Evolutionary conservation across 2,329 filamentous ascomycete species (phyloP), one percentile per base, ranked within the genome.

Genomic region (Claviceps purpurea): DNA sequence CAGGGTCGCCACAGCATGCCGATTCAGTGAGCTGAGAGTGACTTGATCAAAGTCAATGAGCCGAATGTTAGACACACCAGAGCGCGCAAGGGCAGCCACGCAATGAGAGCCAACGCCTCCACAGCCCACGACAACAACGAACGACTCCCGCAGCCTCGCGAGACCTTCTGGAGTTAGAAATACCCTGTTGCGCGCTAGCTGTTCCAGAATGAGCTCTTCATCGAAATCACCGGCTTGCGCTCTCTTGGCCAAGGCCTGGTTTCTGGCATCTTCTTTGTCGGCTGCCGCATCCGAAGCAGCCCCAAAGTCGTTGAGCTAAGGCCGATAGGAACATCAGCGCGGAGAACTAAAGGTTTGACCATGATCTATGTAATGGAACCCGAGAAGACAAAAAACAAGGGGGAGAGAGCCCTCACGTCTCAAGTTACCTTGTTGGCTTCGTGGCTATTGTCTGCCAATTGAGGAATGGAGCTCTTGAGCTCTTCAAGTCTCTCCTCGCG

Each of bases 31-130:
- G 57, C 88, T 95, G 45, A 98, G 75, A 0, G 90, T 95, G 38
- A 98, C 91, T 74, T 98, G 93, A 66, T 98, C 93, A 65, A 98
- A 98, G 68, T 98, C 93, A 59, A 98, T 82, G 40, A 98, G 78
- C 1, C 93, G 84, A 51, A 98, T 76, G 60, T 82, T 84, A n/a
- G 85, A 84, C 44, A 95, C 89, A 37, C 93, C 93, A 0, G 90
- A 95, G 34, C 93, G 84, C 5, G 89, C 85, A 34, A 98, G 80
- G 3, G 93, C 84, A 1, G 90, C 84, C 4, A 85, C 80, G 56
- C 88, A 90, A 71, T 98, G 94, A 6, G 89, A 96, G 46, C 93
- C 93, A 5, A 98, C 93, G 43, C 93, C 93, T 56, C 93, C 93
- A 59, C 89, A 91, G 4, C 93, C 93, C 11, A 98, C 89, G 1